Conservation (phyloP, 2,329 filamentous ascomycete species). For the Fusarium sp. region DNA sequence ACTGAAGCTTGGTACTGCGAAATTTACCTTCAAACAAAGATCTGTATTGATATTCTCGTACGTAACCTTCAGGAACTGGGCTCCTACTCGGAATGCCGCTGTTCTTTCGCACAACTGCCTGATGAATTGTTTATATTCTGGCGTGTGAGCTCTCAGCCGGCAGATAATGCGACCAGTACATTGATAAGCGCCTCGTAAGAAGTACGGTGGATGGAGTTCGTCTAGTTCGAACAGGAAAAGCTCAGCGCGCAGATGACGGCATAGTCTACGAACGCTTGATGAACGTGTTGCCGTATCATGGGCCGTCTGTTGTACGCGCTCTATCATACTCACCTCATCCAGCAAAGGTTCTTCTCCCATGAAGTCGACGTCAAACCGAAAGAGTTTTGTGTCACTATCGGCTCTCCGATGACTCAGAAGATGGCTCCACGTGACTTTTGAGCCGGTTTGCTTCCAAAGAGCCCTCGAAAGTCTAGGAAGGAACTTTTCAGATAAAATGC, state of each 20-base stretch:
- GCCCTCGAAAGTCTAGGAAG: slow-evolving; percentile 18
- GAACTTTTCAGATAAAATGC: slow-evolving; percentile 10
- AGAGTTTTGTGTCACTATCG: slow-evolving; percentile 11
- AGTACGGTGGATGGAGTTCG: slow-evolving; percentile 11
- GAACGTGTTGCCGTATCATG: neutral
- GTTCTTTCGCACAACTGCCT: slow-evolving; percentile 1
- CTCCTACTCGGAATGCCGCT: slow-evolving; percentile 9
- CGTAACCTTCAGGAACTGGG: slow-evolving; percentile 5
- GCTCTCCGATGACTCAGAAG: slow-evolving; percentile 27
- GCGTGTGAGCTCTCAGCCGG: slow-evolving; percentile 10
- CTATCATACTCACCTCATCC: slow-evolving; percentile 23
- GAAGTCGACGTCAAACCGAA: slow-evolving; percentile 29
- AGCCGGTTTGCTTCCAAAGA: slow-evolving; percentile 26
- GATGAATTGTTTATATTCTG: slow-evolving; percentile 12
- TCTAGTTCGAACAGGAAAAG: slow-evolving; percentile 29
- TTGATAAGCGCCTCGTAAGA: slow-evolving; percentile 13
- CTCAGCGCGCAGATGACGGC: slow-evolving; percentile 24
- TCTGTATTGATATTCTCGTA: slow-evolving; percentile 8
- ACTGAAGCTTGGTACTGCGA: slow-evolving; percentile 11
- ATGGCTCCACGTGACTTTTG: slow-evolving; percentile 26
- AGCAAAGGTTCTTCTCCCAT: slow-evolving; percentile 14
- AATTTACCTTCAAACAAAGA: slow-evolving; percentile 11
- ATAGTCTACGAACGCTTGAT: slow-evolving; percentile 4
- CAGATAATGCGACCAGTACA: slow-evolving; percentile 19
- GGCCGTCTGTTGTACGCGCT: slow-evolving; percentile 13